Conservation (phyloP, 805 yeast genomes). For the Ogataea corticis region DNA sequence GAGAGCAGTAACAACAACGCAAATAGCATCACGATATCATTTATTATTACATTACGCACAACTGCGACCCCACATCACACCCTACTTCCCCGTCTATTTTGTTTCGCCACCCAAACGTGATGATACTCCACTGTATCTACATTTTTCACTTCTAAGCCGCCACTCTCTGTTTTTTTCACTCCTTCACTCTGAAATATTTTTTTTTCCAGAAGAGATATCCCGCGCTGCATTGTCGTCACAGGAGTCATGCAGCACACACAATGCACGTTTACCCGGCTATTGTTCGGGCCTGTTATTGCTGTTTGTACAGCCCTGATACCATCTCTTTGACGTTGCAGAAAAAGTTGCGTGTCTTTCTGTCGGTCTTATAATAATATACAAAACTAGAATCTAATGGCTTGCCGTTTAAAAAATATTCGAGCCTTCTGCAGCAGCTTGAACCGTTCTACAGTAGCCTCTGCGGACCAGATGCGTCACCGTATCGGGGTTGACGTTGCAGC, state of each 20-base stretch:
- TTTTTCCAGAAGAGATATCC: background rate
- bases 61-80: too few relatives aligned
- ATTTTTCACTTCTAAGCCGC: background rate
- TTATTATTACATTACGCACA: too few relatives aligned
- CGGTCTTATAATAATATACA: slow-evolving; percentile 1
- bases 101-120: too few relatives aligned
- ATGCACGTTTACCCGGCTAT: background rate
- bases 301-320: too few relatives aligned
- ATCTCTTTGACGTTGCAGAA: background rate
- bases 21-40: background rate
- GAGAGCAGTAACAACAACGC: background rate
- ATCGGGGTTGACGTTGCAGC: slow-evolving; percentile 23
- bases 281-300: background rate
- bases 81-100: too few relatives aligned
- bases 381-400: background rate
- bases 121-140: too few relatives aligned
- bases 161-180: background rate
- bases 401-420: background rate
- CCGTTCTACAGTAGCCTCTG: slow-evolving; percentile 15
- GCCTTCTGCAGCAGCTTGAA: slow-evolving; percentile 9
- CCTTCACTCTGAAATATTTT: background rate
- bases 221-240: background rate
- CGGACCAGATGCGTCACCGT: slow-evolving; percentile 14
- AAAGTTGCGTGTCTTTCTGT: background rate
- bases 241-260: background rate